phyloP scores from a whole-genome alignment of 2,329 filamentous ascomycete genomes.

The Talaromyces sp. region DNA sequence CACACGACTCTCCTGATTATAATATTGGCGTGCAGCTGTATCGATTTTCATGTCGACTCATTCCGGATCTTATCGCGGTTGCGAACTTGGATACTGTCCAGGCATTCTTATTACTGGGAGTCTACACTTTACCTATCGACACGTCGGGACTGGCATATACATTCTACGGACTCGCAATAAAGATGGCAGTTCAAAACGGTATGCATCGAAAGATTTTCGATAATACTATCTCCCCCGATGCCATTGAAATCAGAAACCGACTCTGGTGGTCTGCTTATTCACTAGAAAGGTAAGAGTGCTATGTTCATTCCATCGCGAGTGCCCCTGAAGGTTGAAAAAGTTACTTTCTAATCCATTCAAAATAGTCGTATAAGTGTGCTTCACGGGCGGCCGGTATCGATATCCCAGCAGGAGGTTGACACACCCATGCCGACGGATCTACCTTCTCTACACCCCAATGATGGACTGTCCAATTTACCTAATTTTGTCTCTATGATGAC shows the following conservation, averaged over 20 bases:
- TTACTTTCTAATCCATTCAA: neutral
- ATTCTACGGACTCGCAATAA: slow-evolving; percentile 56
- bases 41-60: slow-evolving; percentile 52
- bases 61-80: slow-evolving; percentile 57
- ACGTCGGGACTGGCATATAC: slow-evolving; percentile 53
- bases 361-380: too few species aligned
- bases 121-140: slow-evolving; percentile 51
- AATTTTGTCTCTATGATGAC: too few species aligned
- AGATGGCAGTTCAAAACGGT: slow-evolving; percentile 59
- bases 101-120: slow-evolving; percentile 42
- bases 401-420: too few species aligned
- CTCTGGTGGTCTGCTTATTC: slow-evolving; percentile 59
- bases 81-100: slow-evolving; percentile 59
- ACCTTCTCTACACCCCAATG: too few species aligned
- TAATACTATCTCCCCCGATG: slow-evolving; percentile 44
- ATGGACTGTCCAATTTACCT: too few species aligned
- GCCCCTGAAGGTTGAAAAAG: neutral
- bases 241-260: slow-evolving; percentile 54
- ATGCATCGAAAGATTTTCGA: slow-evolving; percentile 55
- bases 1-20: slow-evolving; percentile 42
- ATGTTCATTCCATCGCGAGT: neutral
- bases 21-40: slow-evolving; percentile 56
- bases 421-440: too few species aligned
- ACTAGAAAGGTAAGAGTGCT: slow-evolving; percentile 50
- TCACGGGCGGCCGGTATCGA: too few species aligned